A percentile compares a stretch with the other conserved stretches of the same genome.
Conservation (phyloP, 768 basidiomycete genomes). For the Tulasnella sp. region DNA sequence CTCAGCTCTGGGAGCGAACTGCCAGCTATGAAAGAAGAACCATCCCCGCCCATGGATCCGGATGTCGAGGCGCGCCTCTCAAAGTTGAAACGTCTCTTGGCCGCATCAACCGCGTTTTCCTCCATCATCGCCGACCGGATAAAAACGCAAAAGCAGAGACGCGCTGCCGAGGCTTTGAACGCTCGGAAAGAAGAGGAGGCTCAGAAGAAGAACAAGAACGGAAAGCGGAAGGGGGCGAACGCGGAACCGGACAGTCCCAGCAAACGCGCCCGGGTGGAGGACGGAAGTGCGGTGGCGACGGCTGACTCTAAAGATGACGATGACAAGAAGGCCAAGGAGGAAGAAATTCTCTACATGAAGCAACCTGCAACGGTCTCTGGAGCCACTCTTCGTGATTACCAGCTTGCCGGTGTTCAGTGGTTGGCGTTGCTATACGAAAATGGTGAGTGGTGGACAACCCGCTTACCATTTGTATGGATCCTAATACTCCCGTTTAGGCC, state of each 20-base stretch:
- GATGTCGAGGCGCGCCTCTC: neutral
- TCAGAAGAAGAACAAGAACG: neutral
- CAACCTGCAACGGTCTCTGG: constrained; percentile 81
- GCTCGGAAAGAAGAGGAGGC: neutral
- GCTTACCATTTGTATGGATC: neutral
- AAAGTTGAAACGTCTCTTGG: constrained; percentile 7
- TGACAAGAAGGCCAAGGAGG: neutral
- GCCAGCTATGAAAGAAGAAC: neutral
- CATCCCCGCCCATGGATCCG: neutral
- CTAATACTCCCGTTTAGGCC: constrained; percentile 13
- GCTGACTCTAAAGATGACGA: neutral
- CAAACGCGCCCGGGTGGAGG: constrained; percentile 13
- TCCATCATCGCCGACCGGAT: constrained; percentile 18
- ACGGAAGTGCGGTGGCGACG: neutral
- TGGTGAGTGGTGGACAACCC: constrained; percentile 37
- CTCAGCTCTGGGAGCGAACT: neutral
- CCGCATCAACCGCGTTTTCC: constrained; percentile 16
- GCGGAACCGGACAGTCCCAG: neutral
- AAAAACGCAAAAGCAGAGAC: constrained; percentile 11
- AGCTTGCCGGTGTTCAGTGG: constrained; percentile 93
- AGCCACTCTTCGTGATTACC: constrained; percentile 78
- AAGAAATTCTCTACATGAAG: constrained; percentile 25
- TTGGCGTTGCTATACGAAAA: constrained; percentile 83
- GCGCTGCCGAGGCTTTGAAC: neutral
- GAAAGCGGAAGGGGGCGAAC: neutral